Percentiles rank a stretch among this genome's conserved stretches.
Conservation (phyloP, 257 asterid species). For the Lavandula angustifolia region DNA sequence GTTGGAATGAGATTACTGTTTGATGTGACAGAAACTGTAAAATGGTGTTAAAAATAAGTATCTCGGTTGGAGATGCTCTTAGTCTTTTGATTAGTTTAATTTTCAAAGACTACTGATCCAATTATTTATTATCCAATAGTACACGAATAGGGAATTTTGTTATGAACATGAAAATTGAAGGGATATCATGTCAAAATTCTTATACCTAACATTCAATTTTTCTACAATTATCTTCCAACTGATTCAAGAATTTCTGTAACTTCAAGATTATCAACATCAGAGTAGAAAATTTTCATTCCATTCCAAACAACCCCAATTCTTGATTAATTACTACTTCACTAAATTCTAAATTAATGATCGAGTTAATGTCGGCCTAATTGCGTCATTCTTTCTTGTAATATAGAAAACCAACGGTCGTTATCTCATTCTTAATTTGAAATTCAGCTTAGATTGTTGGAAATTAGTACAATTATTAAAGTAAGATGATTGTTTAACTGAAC, state of each 20-base stretch:
- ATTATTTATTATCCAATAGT: background rate
- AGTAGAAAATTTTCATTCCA: background rate
- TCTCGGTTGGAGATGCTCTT: no score
- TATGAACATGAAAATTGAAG: background rate
- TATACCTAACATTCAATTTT: background rate
- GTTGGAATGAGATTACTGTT: no score
- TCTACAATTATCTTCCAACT: background rate
- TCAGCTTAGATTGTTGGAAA: background rate
- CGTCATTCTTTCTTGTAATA: constrained; percentile 14
- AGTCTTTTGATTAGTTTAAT: no score
- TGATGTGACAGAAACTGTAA: no score
- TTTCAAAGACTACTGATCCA: no score
- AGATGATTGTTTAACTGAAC: background rate
- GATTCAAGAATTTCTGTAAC: background rate
- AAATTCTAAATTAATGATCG: background rate
- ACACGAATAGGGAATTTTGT: background rate
- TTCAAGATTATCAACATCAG: constrained; percentile 4
- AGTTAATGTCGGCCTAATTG: constrained; percentile 31
- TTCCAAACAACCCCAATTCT: constrained; percentile 26
- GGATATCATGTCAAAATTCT: constrained; percentile 3
- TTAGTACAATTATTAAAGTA: background rate
- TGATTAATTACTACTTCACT: background rate
- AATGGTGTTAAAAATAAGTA: no score
- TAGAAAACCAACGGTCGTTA: constrained; percentile 10
- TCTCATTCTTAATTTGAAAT: background rate